Conservation (phyloP, 352 stramenopile species). For the Globisporangium orthogonon region DNA sequence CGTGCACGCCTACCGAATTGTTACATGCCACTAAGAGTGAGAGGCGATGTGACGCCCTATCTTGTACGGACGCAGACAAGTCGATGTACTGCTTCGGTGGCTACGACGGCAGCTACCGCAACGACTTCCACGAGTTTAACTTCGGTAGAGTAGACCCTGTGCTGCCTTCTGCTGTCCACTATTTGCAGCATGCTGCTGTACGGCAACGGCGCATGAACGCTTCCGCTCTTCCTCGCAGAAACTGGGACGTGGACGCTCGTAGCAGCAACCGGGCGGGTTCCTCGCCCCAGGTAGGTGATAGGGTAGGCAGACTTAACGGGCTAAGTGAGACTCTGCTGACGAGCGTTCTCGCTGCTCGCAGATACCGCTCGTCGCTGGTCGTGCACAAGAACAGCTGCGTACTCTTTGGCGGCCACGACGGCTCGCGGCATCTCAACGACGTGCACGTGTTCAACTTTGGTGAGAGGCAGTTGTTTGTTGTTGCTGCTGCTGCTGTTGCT, state of each 20-base stretch:
- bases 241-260: conserved; percentile 87
- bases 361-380: conserved; percentile 88
- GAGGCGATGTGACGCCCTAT: background rate
- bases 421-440: conserved; percentile 95
- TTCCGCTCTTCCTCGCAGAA: conserved; percentile 16
- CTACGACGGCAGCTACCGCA: conserved; percentile 94
- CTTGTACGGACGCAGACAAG: conserved; percentile 31
- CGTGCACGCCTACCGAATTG: background rate
- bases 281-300: conserved; percentile 40
- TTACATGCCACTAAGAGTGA: background rate
- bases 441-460: conserved; percentile 97
- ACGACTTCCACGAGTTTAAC: conserved; percentile 97
- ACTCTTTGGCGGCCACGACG: conserved; percentile 96
- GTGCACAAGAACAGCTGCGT: conserved; percentile 92
- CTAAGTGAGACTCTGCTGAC: background rate
- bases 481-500: background rate
- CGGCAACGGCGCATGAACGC: background rate
- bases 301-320: background rate
- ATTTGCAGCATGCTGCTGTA: conserved; percentile 1
- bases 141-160: conserved; percentile 34
- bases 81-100: conserved; percentile 90
- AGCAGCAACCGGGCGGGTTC: conserved; percentile 55
- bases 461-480: conserved; percentile 5
- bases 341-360: conserved; percentile 9
- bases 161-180: background rate